Evolutionary conservation across 306 rosid species (phyloP), one percentile per base, ranked within the genome.

Genomic region (Vigna nakashimae): DNA sequence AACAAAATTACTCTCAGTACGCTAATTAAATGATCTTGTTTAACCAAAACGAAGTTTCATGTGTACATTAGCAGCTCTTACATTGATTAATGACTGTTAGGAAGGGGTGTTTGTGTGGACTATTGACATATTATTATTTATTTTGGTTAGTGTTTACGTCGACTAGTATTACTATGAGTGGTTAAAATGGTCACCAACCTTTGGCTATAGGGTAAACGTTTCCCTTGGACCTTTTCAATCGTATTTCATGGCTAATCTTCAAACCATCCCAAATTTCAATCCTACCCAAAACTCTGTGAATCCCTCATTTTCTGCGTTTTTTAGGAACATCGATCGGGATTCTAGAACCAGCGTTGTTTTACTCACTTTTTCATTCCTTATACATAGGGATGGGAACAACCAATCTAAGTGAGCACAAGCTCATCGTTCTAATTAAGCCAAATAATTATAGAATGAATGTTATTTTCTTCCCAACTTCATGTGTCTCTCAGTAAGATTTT

Each of bases 141-240:
- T 45, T 24, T 24, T 58, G 36, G 9, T 7, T 6, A 43, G 64
- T 22, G 69, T 55, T 13, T 64, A 53, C 32, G 38, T 50, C 26
- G 36, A 82, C 18, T 28, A 78, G 71, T 46, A 65, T 82, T 81
- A 79, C 71, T 10, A 28, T 2, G 82, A 83, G 93, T 86, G 75
- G 93, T 89, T 91, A 84, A 89, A 88, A 86, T 66, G 90, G 80
- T 89, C 30, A 87, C 91, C 96, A 86, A 91, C 85, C 87, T 38
- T 38, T 18, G 38, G 62, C 46, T n/a, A 4, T 30, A 70, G 16
- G 56, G 53, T 32, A 43, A 64, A 60, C 76, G 22, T 68, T 64
- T 79, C 58, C 26, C 73, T 71, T 83, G 79, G 82, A 48, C 36
- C 73, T 56, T 85, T 42, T 86, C 58, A 71, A 63, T 69, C 68